These are phyloP conservation scores for Nicotiana tomentosiformis DNA, from an alignment of 257 asterid species.

Conservation along the genomic window DNA sequence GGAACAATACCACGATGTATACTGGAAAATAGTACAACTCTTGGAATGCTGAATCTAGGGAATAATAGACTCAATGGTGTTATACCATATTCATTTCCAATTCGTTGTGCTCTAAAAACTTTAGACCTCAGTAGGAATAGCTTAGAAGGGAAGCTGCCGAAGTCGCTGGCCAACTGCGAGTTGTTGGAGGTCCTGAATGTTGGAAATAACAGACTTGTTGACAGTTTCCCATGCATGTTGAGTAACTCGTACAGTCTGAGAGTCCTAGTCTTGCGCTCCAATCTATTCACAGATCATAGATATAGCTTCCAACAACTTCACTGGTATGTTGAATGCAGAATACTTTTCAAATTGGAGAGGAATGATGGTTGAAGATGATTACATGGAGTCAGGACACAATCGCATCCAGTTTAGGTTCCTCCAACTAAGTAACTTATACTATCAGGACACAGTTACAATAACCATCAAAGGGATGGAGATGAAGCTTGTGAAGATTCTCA, in stretches of 20 bases:
- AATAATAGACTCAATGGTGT: slow-evolving; percentile 26
- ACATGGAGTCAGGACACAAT: background rate
- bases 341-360: slow-evolving; percentile 22
- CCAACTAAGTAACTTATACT: slow-evolving; percentile 22
- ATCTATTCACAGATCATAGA: slow-evolving; percentile 25
- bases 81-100: slow-evolving; percentile 30
- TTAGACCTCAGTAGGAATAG: slow-evolving; percentile 35
- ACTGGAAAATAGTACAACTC: background rate
- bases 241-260: background rate
- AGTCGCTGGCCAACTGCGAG: slow-evolving; percentile 30
- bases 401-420: slow-evolving; percentile 18
- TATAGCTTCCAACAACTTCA: slow-evolving; percentile 27
- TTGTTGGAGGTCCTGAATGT: slow-evolving; percentile 37
- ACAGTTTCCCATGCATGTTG: slow-evolving; percentile 32
- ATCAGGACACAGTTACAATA: slow-evolving; percentile 48
- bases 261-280: slow-evolving; percentile 19
- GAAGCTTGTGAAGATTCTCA: slow-evolving; percentile 54
- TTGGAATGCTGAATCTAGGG: slow-evolving; percentile 29
- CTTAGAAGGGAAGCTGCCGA: slow-evolving; percentile 34
- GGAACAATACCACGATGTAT: slow-evolving; percentile 39
- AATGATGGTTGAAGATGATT: slow-evolving; percentile 13
- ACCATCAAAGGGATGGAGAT: slow-evolving; percentile 52
- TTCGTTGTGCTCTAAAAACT: slow-evolving; percentile 19
- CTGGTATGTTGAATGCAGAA: slow-evolving; percentile 14
- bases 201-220: slow-evolving; percentile 33